phyloP scores from a whole-genome alignment of 768 basidiomycete genomes.

The Cystoderma amianthinum region DNA sequence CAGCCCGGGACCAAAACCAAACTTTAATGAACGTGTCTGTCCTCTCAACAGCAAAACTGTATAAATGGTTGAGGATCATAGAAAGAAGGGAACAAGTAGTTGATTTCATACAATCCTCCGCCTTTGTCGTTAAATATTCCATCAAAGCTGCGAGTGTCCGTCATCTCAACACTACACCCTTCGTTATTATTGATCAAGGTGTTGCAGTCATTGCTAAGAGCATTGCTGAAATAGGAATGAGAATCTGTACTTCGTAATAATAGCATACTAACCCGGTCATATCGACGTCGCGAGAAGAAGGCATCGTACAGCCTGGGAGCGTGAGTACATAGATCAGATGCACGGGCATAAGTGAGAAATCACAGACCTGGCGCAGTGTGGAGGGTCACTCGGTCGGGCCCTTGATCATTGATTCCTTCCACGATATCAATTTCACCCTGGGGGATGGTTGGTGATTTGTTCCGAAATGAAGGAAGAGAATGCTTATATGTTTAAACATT shows the following conservation, averaged over 20 bases:
- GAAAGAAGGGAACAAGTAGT: too few species aligned
- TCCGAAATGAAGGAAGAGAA: not conserved
- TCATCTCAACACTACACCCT: slow-evolving; percentile 47
- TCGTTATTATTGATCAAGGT: slow-evolving; percentile 37
- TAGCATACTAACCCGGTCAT: too few species aligned
- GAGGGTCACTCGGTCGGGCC: slow-evolving; percentile 44
- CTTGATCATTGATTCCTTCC: slow-evolving; percentile 52
- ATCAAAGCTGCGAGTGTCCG: slow-evolving; percentile 42
- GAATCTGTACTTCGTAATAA: slow-evolving; percentile 13
- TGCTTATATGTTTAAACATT: slow-evolving; percentile 1
- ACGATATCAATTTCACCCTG: slow-evolving; percentile 48
- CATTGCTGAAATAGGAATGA: slow-evolving; percentile 17
- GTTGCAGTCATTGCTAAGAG: slow-evolving; percentile 41
- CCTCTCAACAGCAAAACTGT: slow-evolving; percentile 62
- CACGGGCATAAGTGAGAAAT: too few species aligned
- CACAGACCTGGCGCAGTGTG: slow-evolving; percentile 54
- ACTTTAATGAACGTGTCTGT: slow-evolving; percentile 52
- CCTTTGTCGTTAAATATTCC: slow-evolving; percentile 51
- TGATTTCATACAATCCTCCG: slow-evolving; percentile 61
- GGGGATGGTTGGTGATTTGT: not conserved
- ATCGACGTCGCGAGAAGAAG: too few species aligned
- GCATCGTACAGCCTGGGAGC: too few species aligned
- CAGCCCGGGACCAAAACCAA: slow-evolving; percentile 64
- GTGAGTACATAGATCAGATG: too few species aligned
- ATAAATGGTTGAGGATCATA: not conserved